Base-by-base conservation (phyloP, 2,329 filamentous ascomycete genomes). In the Decorospora gaudefroyi region DNA sequence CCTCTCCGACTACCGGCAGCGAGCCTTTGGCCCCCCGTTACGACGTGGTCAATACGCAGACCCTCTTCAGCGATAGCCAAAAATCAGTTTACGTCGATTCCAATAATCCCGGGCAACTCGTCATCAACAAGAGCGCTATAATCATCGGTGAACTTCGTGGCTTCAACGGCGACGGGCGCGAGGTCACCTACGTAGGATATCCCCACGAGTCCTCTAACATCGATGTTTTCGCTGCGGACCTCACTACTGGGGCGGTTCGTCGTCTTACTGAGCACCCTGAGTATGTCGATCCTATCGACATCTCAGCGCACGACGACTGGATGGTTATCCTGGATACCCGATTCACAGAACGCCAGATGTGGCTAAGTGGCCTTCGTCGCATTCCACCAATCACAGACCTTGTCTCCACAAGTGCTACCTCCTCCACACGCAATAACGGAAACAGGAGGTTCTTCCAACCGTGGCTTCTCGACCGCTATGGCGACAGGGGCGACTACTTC, bases 401-500 rank as follows among this genome's bases (percentile, higher is more conserved):
- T 1, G 37, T 60, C 10, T 41, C 42, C 2, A 17, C 42, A 1
- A 47, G 31, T 11, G 46, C 47, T n/a, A 46, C 51, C 4, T 64
- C 73, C 0, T 75, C 73, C 1, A 72, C 67, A 2, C 70, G 76
- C 4, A 78, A 78, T 46, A 78, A 78, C 36, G 73, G 74, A 0
- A 34, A 39, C 1, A 64, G 76, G 4, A 62, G 75, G 0, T 78
- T 77, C 63, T 78, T 78, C 42, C 68, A 74, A 42, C 75, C 74
- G 0, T 72, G 64, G 18, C 59, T 78, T 1, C 55, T 78, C 3
- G 74, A 78, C 39, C 51, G 55, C 0, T 49, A 76, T 22, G 76
- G 76, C 4, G 76, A 78, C 44, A 71, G 75, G 4, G 74, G 64
- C 1, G 39, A 56, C 0, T 78, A 78, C 51, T 75, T 67, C 42